Conservation (phyloP, 106 monocot species). For the Platanthera guangdongensis region DNA sequence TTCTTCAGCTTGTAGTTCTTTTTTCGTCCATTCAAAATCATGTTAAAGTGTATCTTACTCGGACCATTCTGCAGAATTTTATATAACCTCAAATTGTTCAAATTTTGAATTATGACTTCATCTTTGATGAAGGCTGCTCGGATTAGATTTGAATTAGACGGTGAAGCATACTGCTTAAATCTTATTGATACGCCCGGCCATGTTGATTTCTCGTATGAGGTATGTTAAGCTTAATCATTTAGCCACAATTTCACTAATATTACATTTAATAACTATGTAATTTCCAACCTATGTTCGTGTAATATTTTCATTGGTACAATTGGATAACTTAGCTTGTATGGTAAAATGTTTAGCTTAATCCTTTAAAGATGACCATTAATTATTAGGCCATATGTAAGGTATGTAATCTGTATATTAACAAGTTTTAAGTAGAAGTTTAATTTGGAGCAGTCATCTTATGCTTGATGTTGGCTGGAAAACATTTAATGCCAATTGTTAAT, state of each 20-base stretch:
- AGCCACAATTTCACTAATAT: neutral
- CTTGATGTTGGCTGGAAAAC: neutral
- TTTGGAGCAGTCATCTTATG: neutral
- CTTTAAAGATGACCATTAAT: neutral
- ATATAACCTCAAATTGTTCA: neutral
- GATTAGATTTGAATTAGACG: constrained; percentile 68
- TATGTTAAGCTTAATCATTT: constrained; percentile 10
- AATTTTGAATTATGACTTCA: neutral
- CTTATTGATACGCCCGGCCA: constrained; percentile 97
- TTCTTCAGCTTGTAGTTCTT: neutral
- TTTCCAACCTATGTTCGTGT: neutral
- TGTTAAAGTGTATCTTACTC: neutral
- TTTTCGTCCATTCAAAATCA: neutral
- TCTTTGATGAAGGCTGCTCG: constrained; percentile 67
- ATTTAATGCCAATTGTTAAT: neutral
- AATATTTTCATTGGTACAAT: neutral
- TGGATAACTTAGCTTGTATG: neutral
- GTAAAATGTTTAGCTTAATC: neutral
- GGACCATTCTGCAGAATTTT: neutral
- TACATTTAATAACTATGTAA: no score
- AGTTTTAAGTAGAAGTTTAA: no score
- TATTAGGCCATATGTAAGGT: neutral
- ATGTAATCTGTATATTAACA: neutral
- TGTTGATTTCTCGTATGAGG: constrained; percentile 99
- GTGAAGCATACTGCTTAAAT: constrained; percentile 86